Conservation (phyloP, 306 rosid species). For the Rosa persica region DNA sequence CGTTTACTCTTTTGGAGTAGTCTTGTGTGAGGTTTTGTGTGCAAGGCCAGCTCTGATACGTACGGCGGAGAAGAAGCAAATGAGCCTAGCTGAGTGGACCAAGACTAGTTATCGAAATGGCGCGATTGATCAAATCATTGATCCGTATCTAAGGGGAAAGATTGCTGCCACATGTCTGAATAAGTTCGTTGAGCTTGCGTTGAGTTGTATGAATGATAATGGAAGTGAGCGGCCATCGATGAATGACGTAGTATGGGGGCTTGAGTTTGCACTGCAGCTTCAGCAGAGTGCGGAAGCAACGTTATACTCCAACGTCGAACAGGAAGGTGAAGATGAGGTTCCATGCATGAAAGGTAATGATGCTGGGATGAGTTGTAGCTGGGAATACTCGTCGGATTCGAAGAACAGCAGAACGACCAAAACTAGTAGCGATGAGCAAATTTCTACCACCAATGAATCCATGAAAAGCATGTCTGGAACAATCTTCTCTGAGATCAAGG, state of each 20-base stretch:
- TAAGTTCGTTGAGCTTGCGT: conserved; percentile 34
- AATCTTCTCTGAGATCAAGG: conserved; percentile 14
- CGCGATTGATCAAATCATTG: conserved; percentile 28
- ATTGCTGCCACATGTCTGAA: conserved; percentile 37
- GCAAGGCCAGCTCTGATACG: conserved; percentile 14
- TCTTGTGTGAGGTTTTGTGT: conserved; percentile 19
- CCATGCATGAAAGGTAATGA: not conserved
- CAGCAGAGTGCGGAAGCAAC: conserved; percentile 27
- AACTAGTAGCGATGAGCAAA: conserved; percentile 5
- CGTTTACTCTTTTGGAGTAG: conserved; percentile 30
- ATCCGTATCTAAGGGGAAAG: conserved; percentile 31
- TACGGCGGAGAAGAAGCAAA: conserved; percentile 22
- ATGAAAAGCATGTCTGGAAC: not conserved
- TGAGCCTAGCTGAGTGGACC: conserved; percentile 37
- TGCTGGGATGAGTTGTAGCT: not conserved
- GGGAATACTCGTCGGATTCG: conserved; percentile 9
- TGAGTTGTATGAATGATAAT: conserved; percentile 45
- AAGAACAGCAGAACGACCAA: not conserved
- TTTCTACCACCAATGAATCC: not conserved
- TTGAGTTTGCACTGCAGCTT: conserved; percentile 39
- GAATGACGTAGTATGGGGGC: conserved; percentile 47
- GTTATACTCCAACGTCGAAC: not conserved
- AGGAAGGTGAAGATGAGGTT: not conserved
- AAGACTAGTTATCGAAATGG: conserved; percentile 30
- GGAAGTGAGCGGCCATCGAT: conserved; percentile 44